Evolutionary conservation across 2,329 filamentous ascomycete species (phyloP), one percentile per base, ranked within the genome.

Genomic region (Huntiella decipiens): DNA sequence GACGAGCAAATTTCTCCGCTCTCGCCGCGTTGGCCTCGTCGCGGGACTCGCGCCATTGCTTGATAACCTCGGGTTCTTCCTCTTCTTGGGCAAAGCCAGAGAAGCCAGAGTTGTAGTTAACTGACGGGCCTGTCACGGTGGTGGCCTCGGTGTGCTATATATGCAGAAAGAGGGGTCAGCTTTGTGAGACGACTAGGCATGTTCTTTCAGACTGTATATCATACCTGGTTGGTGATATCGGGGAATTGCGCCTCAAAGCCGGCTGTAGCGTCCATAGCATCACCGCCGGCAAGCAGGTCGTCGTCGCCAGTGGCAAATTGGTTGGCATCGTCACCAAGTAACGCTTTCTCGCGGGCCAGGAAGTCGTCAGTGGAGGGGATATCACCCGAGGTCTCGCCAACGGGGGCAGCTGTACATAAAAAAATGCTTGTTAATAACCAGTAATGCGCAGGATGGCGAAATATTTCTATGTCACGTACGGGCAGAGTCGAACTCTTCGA

Each of bases 171-270:
- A 31, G 16, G 3, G 13, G 8, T 42, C 43, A 38, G 34, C 4
- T 39, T 17, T 33, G 12, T 17, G 11, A n/a, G 4, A 39, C 12
- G n/a, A n/a, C 11, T 19, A 8, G 22, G 6, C 6, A 28, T 8
- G 6, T 6, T 28, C 16, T 7, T 39, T 39, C 7, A 42, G 36
- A 40, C 8, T 8, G 5, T 13, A 1, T 39, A 34, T 54, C 58
- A 47, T 66, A 86, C 82, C 65, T 87, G 74, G 57, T 85, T 85
- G 53, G 60, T 62, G 53, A 98, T 77, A 47, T 86, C 83, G 28
- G 91, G 91, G 62, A 94, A 98, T 51, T 85, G 86, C 60, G 76
- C 84, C 64, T 94, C 83, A 55, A 96, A 96, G 44, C 87, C 70
- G 49, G 93, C 67, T 57, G 91, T 77, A 53, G 82, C 81, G 52